Evolutionary conservation across 495 filamentous ascomycete species (phyloP), one percentile per base, ranked within the genome.

Genomic region (Aspergillus taichungensis): DNA sequence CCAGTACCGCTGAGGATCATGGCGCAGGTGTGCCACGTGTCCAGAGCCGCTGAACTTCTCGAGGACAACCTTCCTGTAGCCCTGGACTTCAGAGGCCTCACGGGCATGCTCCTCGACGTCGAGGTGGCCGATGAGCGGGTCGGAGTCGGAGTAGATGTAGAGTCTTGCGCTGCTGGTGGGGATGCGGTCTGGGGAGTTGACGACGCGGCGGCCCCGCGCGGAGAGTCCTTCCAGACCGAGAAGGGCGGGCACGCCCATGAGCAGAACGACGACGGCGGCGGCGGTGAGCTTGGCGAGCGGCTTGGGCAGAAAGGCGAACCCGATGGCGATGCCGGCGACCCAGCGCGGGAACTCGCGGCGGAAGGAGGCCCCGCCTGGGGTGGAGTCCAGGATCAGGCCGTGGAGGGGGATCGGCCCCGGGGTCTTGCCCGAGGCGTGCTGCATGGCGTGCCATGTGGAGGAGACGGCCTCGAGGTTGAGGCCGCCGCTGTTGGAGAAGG

Each of bases 401-500:
- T 44, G 49, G 1, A 42, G 13, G 5, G 55, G 55, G 6, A 57
- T 27, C 40, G 36, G 45, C 13, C 14, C 38, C n/a, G 31, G 29
- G n/a, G 14, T 38, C 13, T 30, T 30, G 3, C 13, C 30, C 33
- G 12, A 28, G 41, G 18, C 31, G 3, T 8, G 18, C 12, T 40
- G 38, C 10, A 37, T 18, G 3, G 37, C 18, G n/a, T 49, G 42
- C 45, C 50, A 55, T 2, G 44, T 37, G 14, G 30, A 57, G 10
- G 30, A 49, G 13, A 13, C 13, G 36, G 39, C 36, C 41, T 49
- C 46, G 5, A 35, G 34, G 11, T 49, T 49, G 5, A 49, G 49
- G 7, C 35, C 32, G 2, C 55, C 55, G 29, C 55, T 53, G 13
- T 57, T 57, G 13, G 55, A 57, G 42, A 57, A 57, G 30, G 46